These are phyloP conservation scores for Viola pubescens DNA, from an alignment of 441 rosid species.

Conservation along the genomic window DNA sequence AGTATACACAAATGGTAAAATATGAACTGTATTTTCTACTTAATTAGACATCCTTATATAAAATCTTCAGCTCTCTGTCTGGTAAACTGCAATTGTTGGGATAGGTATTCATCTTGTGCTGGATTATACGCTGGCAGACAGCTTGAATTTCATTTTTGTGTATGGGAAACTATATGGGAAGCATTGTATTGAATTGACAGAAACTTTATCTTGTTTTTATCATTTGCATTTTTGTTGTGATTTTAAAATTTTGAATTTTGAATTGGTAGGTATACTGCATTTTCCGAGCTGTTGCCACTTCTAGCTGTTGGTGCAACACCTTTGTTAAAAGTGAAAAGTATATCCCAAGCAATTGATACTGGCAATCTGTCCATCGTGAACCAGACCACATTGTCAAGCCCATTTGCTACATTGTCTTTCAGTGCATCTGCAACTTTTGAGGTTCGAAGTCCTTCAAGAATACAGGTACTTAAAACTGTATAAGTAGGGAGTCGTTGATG, in stretches of 20 bases:
- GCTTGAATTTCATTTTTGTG: not conserved
- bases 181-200: not conserved
- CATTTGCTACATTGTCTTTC: slow-evolving; percentile 72
- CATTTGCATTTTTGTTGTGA: not conserved
- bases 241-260: slow-evolving; percentile 4
- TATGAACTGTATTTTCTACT: too few relatives aligned
- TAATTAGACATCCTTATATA: too few relatives aligned
- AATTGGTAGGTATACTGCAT: slow-evolving; percentile 69
- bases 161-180: not conserved
- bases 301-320: slow-evolving; percentile 67
- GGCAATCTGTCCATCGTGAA: slow-evolving; percentile 52
- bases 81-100: too few relatives aligned
- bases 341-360: slow-evolving; percentile 54
- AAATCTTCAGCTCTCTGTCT: too few relatives aligned
- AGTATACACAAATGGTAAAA: too few relatives aligned
- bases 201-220: not conserved
- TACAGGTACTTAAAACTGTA: slow-evolving; percentile 45
- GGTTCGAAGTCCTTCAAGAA: slow-evolving; percentile 76
- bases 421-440: slow-evolving; percentile 77
- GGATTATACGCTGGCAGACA: not conserved
- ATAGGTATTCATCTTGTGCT: too few relatives aligned
- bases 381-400: slow-evolving; percentile 57
- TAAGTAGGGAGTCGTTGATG: not conserved
- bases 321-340: slow-evolving; percentile 62
- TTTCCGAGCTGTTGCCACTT: slow-evolving; percentile 87